Percentiles rank a stretch among this genome's conserved stretches.
Conservation (phyloP, 192 early-diverging fungal genomes). For the Thamnidium elegans region DNA sequence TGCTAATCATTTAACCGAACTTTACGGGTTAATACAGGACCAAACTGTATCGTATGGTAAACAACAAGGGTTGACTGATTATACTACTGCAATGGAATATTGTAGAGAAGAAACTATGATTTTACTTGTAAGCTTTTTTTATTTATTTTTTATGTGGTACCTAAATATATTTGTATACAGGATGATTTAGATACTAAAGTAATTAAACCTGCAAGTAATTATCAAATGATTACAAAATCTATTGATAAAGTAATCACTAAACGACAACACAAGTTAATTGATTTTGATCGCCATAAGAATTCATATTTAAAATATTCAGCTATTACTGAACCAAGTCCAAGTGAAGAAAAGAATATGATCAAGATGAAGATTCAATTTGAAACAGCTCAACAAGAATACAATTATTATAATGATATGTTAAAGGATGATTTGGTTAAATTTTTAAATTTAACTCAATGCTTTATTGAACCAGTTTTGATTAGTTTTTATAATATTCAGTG, state of each 20-base stretch:
- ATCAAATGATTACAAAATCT: conserved; percentile 65
- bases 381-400: conserved; percentile 78
- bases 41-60: conserved; percentile 37
- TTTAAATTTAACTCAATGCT: conserved; percentile 60
- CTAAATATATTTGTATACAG: conserved; percentile 12
- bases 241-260: conserved; percentile 84
- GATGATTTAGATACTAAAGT: conserved; percentile 70
- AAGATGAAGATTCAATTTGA: conserved; percentile 70
- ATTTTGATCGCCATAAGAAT: conserved; percentile 81
- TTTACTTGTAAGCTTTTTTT: conserved; percentile 46
- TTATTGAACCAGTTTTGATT: conserved; percentile 84
- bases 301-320: conserved; percentile 72
- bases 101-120: conserved; percentile 52
- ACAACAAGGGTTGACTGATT: conserved; percentile 47
- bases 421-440: conserved; percentile 75
- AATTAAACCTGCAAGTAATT: conserved; percentile 68
- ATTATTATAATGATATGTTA: conserved; percentile 73
- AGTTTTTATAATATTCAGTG: conserved; percentile 81
- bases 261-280: conserved; percentile 85
- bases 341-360: conserved; percentile 61
- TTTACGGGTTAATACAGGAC: conserved; percentile 29
- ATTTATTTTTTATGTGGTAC: not conserved
- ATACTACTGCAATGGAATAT: conserved; percentile 39
- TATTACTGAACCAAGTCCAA: conserved; percentile 55
- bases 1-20: conserved; percentile 7